Evolutionary conservation across 2,329 filamentous ascomycete genomes (phyloP), one percentile per base, ranked within the genome.

Genomic region (Trichoderma sp.): DNA sequence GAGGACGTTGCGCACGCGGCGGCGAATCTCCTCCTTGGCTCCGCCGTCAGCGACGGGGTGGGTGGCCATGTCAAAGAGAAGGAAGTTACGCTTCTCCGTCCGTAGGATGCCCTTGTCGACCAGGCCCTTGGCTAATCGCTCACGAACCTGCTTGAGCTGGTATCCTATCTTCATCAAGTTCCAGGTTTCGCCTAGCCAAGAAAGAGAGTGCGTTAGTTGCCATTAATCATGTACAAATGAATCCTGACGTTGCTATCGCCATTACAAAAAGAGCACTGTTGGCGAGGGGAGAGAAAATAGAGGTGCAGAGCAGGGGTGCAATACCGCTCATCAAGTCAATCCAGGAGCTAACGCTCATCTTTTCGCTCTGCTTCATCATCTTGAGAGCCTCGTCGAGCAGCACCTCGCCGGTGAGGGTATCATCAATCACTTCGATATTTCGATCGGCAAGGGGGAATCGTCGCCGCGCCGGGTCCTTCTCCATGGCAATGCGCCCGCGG

Each of bases 141-240:
- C 96, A 78, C 96, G 94, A 69, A 99, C 96, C 86, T 99, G 96
- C 84, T 99, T 99, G 75, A 99, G 87, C 84, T 99, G 96, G 82
- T 99, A 99, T 79, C 96, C 96, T 76, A 99, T 99, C 86, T 99
- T 99, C 96, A 99, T 98, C 73, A 99, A 84, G 79, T 99, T 99
- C 96, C 96, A 99, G 67, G 96, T 99, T 82, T 99, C 96, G 79
- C 96, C 95, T 98, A 28, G 52, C 28, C 21, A 26, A 18, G 24
- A 28, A 39, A 60, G 28, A 59, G 32, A 18, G 14, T 32, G n/a
- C 7, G 51, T 70, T 28, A 70, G 67, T 49, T n/a, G 34, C n/a
- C 43, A 26, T 63, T 58, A 43, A 59, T 63, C 46, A 63, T n/a
- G 21, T 13, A 37, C 14, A 58, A 49, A 26, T 18, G 28, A 54